Conservation (phyloP, 1,139 yeast species). For the Sugiyamaella castrensis region DNA sequence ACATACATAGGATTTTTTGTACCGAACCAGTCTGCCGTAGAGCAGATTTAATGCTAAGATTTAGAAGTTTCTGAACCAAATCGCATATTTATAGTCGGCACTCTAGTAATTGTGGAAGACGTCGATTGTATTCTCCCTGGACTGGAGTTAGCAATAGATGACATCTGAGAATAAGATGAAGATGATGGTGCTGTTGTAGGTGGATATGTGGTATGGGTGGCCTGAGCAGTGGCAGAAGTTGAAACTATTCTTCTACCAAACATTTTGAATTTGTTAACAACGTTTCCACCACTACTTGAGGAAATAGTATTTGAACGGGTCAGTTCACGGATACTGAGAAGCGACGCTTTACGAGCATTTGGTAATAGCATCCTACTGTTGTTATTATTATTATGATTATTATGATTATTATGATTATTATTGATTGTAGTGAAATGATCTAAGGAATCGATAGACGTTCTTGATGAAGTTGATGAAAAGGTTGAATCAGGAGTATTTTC, state of each 20-base stretch:
- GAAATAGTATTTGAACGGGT: too few relatives aligned
- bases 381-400: too few relatives aligned
- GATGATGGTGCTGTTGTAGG: constrained; percentile 8
- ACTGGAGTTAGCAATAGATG: constrained; percentile 6
- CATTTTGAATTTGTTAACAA: constrained; percentile 13
- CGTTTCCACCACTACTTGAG: constrained; percentile 1
- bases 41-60: too few relatives aligned
- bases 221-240: constrained; percentile 6
- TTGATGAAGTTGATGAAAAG: constrained; percentile 5
- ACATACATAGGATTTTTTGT: too few relatives aligned
- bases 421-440: constrained; percentile 8
- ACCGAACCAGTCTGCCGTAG: too few relatives aligned
- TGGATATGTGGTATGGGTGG: constrained; percentile 3
- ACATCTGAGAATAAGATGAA: constrained; percentile 1
- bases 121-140: constrained; percentile 4
- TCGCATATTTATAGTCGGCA: constrained; percentile 9
- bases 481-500: constrained; percentile 7
- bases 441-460: constrained; percentile 8
- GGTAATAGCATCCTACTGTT: background rate
- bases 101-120: constrained; percentile 3
- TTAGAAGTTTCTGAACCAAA: constrained; percentile 8
- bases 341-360: constrained; percentile 4
- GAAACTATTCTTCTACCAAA: constrained; percentile 20
- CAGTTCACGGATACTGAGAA: constrained; percentile 2
- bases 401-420: too few relatives aligned